These are phyloP conservation scores for Kandelia obovata DNA, from an alignment of 345 rosid genomes.

Conservation along the genomic window DNA sequence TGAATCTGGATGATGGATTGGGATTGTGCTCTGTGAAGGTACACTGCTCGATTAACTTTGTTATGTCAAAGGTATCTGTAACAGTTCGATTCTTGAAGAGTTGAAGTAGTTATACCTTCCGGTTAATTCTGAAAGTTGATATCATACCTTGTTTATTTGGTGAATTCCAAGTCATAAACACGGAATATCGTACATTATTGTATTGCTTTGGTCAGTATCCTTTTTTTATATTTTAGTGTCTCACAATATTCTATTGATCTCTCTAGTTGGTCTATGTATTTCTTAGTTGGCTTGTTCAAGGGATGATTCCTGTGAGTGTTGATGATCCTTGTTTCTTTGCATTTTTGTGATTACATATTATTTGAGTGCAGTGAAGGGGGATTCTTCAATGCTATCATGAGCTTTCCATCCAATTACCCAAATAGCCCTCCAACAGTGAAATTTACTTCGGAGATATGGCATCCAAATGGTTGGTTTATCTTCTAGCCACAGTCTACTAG, in stretches of 20 bases:
- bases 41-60: background rate
- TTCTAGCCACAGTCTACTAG: background rate
- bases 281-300: no score
- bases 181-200: no score
- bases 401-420: conserved; percentile 89
- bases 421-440: conserved; percentile 84
- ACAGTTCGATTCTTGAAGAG: background rate
- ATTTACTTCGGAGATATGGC: conserved; percentile 96
- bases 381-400: conserved; percentile 88
- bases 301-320: background rate
- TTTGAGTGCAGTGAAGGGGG: conserved; percentile 82
- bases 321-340: background rate
- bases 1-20: background rate
- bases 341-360: background rate
- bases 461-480: conserved; percentile 73
- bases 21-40: background rate
- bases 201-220: no score
- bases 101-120: background rate
- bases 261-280: no score
- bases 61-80: background rate
- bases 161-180: background rate
- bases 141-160: background rate
- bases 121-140: background rate
- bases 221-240: no score
- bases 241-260: no score